Evolutionary conservation across 2,329 filamentous ascomycete genomes (phyloP), one percentile per base, ranked within the genome.

Genomic region (Fusarium tjaetaba): DNA sequence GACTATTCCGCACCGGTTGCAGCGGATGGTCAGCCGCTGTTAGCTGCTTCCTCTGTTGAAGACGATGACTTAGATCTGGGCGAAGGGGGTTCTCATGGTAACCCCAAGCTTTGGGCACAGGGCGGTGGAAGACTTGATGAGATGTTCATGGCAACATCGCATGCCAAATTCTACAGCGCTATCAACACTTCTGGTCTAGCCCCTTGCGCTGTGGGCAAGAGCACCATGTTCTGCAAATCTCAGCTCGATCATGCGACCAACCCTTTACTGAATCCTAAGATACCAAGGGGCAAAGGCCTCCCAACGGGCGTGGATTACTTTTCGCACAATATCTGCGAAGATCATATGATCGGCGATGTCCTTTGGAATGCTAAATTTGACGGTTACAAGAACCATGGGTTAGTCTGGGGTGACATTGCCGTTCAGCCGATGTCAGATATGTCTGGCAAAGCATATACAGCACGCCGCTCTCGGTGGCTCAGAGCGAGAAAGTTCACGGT

Each of bases 121-220:
- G 91, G 91, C 41, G 96, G 97, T 28, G 95, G 95, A 11, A 89
- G 95, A 2, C 87, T 99, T 0, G 96, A 99, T 80, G 96, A 99
- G 80, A 90, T 96, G 82, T 99, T 98, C 84, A 93, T 99, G 88
- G 92, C 94, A 2, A 96, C 95, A 1, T 91, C 94, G 0, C 96
- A 99, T 81, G 94, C 95, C 76, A 99, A 99, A 80, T 98, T 99
- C 86, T 99, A 99, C 85, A 93, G 92, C 14, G 96, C 96, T 70
- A 99, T 99, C 87, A 98, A 98, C 83, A 94, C 94, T 1, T 94
- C 98, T 22, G 88, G 93, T 7, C 85, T 98, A 59, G 96, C 96
- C 0, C 96, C 97, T 14, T 99, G 96, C 82, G 93, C 97, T 65
- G 92, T 98, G 28, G 96, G 96, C 57, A 99, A 99, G 85, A 97